phyloP scores from a whole-genome alignment of 169 alveolate species.

The Plasmodium vivax region DNA sequence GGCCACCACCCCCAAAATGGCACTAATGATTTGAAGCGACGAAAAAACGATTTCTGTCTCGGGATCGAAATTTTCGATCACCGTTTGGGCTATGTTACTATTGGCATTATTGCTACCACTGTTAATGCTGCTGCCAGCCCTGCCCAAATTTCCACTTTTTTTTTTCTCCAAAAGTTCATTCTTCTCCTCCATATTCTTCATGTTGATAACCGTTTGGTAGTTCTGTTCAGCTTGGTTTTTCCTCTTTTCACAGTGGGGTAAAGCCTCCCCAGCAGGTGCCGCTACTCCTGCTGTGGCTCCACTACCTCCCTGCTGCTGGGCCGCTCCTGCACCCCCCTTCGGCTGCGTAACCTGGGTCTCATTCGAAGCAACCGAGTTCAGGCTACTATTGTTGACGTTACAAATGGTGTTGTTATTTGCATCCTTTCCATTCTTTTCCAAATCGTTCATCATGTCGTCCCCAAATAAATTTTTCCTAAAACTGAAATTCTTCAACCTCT shows the following conservation, averaged over 20 bases:
- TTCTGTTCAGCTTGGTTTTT: background rate
- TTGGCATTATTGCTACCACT: conserved; percentile 3
- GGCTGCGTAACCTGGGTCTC: conserved; percentile 33
- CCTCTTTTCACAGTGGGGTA: background rate
- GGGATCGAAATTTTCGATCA: conserved; percentile 76
- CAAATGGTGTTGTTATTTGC: background rate
- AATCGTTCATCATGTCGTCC: conserved; percentile 22
- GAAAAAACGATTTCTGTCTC: conserved; percentile 79
- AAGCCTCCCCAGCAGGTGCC: background rate
- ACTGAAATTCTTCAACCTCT: conserved; percentile 6
- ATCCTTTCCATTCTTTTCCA: conserved; percentile 5
- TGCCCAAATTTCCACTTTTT: background rate
- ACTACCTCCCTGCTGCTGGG: background rate
- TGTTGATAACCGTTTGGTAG: background rate
- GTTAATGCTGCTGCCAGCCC: background rate
- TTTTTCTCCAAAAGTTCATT: background rate
- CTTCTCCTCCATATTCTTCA: background rate
- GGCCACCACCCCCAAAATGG: conserved; percentile 85
- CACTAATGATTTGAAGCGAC: conserved; percentile 83
- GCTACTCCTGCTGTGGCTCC: background rate
- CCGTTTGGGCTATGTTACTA: conserved; percentile 36
- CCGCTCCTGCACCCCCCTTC: background rate
- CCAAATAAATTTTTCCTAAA: conserved; percentile 43
- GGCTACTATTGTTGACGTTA: conserved; percentile 38
- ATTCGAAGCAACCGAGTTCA: conserved; percentile 72